Percentiles rank a stretch among this genome's conserved stretches.
Conservation (phyloP, 2,329 filamentous ascomycete species). For the Colletotrichum tabaci region DNA sequence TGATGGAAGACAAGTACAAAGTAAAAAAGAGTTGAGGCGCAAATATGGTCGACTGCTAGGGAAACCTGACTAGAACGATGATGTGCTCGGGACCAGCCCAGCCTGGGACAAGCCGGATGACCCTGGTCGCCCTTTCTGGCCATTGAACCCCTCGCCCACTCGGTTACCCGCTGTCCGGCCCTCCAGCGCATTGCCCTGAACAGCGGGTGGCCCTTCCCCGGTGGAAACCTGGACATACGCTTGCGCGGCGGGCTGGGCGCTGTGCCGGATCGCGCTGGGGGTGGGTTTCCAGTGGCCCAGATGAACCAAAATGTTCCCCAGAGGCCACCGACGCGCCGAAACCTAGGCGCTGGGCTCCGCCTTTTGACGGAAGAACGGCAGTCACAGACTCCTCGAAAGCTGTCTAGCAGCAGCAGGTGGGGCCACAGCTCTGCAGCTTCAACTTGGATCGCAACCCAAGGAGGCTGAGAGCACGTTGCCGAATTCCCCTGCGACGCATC, state of each 20-base stretch:
- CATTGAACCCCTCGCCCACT: slow-evolving; percentile 3
- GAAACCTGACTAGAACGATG: slow-evolving; percentile 32
- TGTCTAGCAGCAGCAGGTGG: neutral
- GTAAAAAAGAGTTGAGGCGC: slow-evolving; percentile 12
- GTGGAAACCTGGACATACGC: slow-evolving; percentile 3
- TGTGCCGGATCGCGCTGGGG: slow-evolving; percentile 26
- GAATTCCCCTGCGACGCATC: slow-evolving; percentile 5
- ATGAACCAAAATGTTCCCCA: neutral
- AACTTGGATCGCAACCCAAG: neutral
- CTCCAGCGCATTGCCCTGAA: slow-evolving; percentile 17
- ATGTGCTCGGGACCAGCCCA: slow-evolving; percentile 38
- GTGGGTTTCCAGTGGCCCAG: slow-evolving; percentile 28
- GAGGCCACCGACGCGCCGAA: slow-evolving; percentile 20
- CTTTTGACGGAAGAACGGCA: slow-evolving; percentile 18
- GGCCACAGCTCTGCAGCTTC: slow-evolving; percentile 1
- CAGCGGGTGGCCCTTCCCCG: slow-evolving; percentile 5
- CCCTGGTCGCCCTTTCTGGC: slow-evolving; percentile 23
- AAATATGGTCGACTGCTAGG: slow-evolving; percentile 26
- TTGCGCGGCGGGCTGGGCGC: slow-evolving; percentile 33
- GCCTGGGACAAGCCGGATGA: slow-evolving; percentile 38
- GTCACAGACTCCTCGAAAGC: neutral
- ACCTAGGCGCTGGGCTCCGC: slow-evolving; percentile 24
- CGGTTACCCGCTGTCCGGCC: neutral
- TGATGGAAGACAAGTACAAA: slow-evolving; percentile 20
- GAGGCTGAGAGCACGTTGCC: neutral